Percentiles rank a stretch among this genome's conserved stretches.
phyloP scores from a whole-genome alignment of 192 early-diverging fungal species.

The Mortierella hygrophila region DNA sequence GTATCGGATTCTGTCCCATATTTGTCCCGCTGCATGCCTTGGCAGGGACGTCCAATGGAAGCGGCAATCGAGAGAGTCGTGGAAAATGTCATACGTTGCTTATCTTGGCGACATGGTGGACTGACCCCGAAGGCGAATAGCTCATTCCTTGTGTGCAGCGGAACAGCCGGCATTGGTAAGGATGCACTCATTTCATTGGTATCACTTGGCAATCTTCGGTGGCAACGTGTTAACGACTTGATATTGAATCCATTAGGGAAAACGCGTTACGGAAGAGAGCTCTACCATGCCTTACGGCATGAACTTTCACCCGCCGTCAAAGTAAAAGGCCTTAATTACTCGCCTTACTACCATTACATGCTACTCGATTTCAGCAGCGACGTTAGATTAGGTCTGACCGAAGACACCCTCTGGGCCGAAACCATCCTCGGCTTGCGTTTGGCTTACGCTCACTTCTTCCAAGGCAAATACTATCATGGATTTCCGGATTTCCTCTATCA shows the following conservation, averaged over 20 bases:
- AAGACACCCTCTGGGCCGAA: background rate
- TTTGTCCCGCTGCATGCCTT: slow-evolving; percentile 1
- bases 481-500: background rate
- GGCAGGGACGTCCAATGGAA: slow-evolving; percentile 11
- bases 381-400: background rate
- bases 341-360: slow-evolving; percentile 12
- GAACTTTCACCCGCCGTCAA: background rate
- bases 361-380: slow-evolving; percentile 8
- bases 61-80: slow-evolving; percentile 13
- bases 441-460: slow-evolving; percentile 23
- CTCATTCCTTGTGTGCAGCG: slow-evolving; percentile 27
- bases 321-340: background rate
- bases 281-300: background rate
- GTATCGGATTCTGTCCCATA: background rate
- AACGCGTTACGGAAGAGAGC: slow-evolving; percentile 16
- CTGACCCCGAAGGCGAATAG: background rate
- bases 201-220: background rate
- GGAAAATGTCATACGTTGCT: slow-evolving; percentile 4
- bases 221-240: slow-evolving; percentile 8
- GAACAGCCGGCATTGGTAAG: slow-evolving; percentile 24
- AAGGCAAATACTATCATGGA: slow-evolving; percentile 6
- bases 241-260: slow-evolving; percentile 9
- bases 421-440: slow-evolving; percentile 18
- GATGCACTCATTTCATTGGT: background rate
- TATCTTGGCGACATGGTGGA: slow-evolving; percentile 5